Base-by-base conservation (phyloP, 148 eudicot genomes). In the Nyssa sinensis region DNA sequence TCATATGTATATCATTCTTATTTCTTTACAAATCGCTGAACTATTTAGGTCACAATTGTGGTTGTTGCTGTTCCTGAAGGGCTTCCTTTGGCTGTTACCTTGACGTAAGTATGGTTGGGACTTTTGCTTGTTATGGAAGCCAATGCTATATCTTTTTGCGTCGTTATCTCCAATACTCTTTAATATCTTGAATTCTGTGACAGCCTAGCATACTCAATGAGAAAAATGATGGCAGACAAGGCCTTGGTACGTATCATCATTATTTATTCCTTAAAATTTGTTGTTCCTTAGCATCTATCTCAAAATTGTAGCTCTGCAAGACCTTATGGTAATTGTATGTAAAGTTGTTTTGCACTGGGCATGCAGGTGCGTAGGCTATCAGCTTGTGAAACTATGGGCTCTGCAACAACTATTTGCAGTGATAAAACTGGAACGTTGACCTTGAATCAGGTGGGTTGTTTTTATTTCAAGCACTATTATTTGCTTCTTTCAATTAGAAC, bases 41-140 rank as follows among this genome's bases (percentile, higher is more conserved):
- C 29, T 79, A 12, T 87, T 29, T 75, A 94, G 98, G 98, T 92
- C 70, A 94, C 97, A 58, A 92, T 94, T 79, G 97, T 94, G 75
- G 98, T 94, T 72, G 98, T 94, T 78, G 98, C 97, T 31, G 97
- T 94, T 53, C 97, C 98, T 76, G 98, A 92, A 86, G 98, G 97
- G 76, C 96, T 92, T 57, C 97, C 97, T 61, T 82, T 92, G 77
- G 98, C 97, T 77, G 97, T 94, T 70, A 92, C 98, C 23, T 79
- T 94, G 76, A 94, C 98, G 97, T 92, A 79, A 85, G 90, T 85
- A 39, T 67, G 67, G 2, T 64, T 77, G 65, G 21, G 64, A 47
- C 41, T 9, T 63, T 51, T 55, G 55, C 25, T 1, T 34, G n/a
- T 66, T 62, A 24, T 31, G 35, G 24, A 16, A 27, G 7, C n/a